Evolutionary conservation across 352 stramenopile species (phyloP).

Genomic region (Blastocystis sp.): DNA sequence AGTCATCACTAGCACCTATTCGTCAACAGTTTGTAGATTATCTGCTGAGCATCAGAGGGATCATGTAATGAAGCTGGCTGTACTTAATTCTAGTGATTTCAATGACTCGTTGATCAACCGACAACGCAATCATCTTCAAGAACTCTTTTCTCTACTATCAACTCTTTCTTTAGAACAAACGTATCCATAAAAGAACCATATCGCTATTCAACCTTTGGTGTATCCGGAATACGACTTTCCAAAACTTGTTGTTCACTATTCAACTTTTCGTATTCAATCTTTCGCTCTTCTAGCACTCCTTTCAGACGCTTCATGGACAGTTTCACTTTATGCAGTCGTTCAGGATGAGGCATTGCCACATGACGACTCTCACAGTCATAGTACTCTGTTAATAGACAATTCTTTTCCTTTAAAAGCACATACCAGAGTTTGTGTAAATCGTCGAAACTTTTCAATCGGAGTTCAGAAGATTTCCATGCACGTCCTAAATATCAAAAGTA

Average conservation of each 20-base stretch:
- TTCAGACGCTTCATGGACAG: constrained; percentile 57
- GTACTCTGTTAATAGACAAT: constrained; percentile 88
- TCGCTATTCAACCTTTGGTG: constrained; percentile 16
- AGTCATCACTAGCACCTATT: background rate
- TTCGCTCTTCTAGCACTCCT: constrained; percentile 39
- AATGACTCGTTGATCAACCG: background rate
- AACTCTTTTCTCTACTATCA: background rate
- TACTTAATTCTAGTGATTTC: background rate
- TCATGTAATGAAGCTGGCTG: background rate
- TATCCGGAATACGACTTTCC: background rate
- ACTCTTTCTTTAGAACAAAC: background rate
- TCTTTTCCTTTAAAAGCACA: constrained; percentile 91
- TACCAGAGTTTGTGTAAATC: constrained; percentile 96
- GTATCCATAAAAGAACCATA: constrained; percentile 13
- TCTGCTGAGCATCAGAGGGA: background rate
- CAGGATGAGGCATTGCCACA: constrained; percentile 73
- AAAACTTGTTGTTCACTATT: background rate
- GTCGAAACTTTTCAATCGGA: constrained; percentile 90
- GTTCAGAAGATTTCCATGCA: constrained; percentile 86
- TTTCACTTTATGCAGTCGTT: constrained; percentile 66
- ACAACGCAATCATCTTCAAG: background rate
- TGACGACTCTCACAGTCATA: constrained; percentile 74
- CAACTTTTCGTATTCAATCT: constrained; percentile 50
- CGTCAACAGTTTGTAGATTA: background rate
- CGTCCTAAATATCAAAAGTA: constrained; percentile 70